Evolutionary conservation across 768 basidiomycete species (phyloP).

Genomic region (Russula sp.): DNA sequence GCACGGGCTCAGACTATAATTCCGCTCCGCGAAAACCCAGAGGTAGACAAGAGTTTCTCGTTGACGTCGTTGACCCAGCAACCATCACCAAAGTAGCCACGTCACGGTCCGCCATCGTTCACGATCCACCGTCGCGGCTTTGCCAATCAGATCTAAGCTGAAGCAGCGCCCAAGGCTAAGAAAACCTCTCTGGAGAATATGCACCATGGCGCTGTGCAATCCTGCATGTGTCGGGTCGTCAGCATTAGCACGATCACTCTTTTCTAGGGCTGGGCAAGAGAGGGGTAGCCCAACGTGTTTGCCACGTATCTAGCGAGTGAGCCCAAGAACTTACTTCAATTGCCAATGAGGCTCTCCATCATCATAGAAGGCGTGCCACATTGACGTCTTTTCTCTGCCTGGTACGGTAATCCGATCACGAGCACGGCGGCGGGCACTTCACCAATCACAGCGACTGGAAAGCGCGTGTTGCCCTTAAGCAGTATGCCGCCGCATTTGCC

Average conservation of each 20-base stretch:
- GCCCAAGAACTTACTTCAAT: background rate
- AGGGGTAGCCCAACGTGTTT: background rate
- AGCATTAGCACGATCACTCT: background rate
- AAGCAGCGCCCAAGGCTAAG: slow-evolving; percentile 1
- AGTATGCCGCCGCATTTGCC: background rate
- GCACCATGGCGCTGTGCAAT: background rate
- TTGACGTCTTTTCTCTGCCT: slow-evolving; percentile 7
- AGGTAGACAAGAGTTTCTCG: background rate
- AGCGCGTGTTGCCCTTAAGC: background rate
- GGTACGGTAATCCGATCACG: slow-evolving; percentile 10
- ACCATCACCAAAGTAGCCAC: background rate
- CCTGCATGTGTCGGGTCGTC: background rate
- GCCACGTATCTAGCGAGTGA: background rate
- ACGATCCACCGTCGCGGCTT: background rate
- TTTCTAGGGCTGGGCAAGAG: background rate
- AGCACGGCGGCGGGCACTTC: slow-evolving; percentile 3
- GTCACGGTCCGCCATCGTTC: background rate
- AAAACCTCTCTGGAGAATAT: background rate
- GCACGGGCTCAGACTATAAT: background rate
- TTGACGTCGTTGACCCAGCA: too few species aligned
- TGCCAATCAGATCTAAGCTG: background rate
- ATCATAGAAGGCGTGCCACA: background rate
- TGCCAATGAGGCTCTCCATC: slow-evolving; percentile 1
- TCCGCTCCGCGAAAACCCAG: background rate
- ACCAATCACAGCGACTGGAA: background rate